phyloP scores from a whole-genome alignment of 208 protist genomes.

The Wallacemonas sp. region DNA sequence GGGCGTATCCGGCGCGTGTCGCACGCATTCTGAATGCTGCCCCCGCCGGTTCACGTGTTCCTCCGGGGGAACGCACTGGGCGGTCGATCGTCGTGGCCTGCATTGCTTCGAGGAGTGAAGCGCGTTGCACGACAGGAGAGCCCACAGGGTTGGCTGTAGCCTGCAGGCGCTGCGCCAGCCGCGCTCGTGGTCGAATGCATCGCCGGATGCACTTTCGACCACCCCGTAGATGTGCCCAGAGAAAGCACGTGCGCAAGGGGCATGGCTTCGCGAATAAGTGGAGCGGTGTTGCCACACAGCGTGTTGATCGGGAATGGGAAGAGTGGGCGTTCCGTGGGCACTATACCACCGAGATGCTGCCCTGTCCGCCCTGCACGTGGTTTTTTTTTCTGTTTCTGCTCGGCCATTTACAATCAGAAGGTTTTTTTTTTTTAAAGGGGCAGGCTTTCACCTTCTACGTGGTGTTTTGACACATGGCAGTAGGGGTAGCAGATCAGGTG shows the following conservation, averaged over 20 bases:
- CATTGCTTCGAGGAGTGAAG: background rate
- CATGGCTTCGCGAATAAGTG: background rate
- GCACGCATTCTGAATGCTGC: background rate
- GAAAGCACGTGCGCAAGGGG: too few species aligned
- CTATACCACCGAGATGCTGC: too few species aligned
- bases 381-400: too few species aligned
- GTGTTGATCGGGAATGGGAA: background rate
- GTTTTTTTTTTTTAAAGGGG: too few species aligned
- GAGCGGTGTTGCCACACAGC: background rate
- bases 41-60: slow-evolving; percentile 11
- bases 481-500: too few species aligned
- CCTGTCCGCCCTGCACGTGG: too few species aligned
- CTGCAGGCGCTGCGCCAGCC: background rate
- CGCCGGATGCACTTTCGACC: too few species aligned
- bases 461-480: too few species aligned
- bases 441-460: too few species aligned
- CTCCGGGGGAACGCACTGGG: slow-evolving; percentile 14
- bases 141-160: background rate
- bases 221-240: too few species aligned
- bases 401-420: too few species aligned
- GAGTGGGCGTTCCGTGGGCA: too few species aligned
- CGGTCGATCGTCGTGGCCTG: slow-evolving; percentile 2
- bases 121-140: background rate
- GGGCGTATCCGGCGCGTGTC: background rate
- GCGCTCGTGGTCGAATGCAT: background rate